A percentile compares a stretch with the other conserved stretches of the same genome.
These are phyloP conservation scores for Fusarium redolens DNA, from an alignment of 2,329 filamentous ascomycete genomes.

Conservation along the genomic window DNA sequence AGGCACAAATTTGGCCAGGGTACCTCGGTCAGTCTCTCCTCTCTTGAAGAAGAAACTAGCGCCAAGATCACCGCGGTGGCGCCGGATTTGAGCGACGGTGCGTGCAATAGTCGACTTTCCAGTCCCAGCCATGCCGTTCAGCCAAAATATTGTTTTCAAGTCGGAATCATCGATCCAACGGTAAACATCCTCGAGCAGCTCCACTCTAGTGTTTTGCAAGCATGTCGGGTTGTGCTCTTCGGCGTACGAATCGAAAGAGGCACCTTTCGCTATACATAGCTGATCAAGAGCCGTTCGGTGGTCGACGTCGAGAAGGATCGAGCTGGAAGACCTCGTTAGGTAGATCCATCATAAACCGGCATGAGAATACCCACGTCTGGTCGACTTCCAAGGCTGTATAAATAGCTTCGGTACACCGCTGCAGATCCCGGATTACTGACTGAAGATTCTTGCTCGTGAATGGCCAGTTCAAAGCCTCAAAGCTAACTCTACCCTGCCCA, in stretches of 20 bases:
- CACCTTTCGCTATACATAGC: too few species aligned
- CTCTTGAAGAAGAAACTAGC: too few species aligned
- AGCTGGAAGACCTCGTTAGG: too few species aligned
- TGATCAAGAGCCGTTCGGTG: too few species aligned
- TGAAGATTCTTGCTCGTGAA: neutral
- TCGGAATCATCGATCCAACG: conserved; percentile 22
- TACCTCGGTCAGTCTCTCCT: neutral
- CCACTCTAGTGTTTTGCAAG: conserved; percentile 43
- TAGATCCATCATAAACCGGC: too few species aligned
- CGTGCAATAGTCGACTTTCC: neutral
- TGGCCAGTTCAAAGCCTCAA: conserved; percentile 20
- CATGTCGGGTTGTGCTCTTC: conserved; percentile 50
- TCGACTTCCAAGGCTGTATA: neutral
- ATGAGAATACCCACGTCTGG: neutral
- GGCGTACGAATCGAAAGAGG: conserved; percentile 50
- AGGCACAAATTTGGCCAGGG: neutral
- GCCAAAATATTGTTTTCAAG: conserved; percentile 19
- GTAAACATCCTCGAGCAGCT: too few species aligned
- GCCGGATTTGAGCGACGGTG: neutral
- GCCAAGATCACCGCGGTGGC: too few species aligned
- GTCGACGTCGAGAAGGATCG: too few species aligned
- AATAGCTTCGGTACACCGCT: neutral
- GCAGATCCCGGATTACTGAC: neutral
- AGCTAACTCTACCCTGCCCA: too few species aligned
- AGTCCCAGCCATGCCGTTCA: neutral